A percentile compares a stretch with the other conserved stretches of the same genome.
phyloP scores from a whole-genome alignment of 2,329 filamentous ascomycete genomes.

The Fusarium anguioides region DNA sequence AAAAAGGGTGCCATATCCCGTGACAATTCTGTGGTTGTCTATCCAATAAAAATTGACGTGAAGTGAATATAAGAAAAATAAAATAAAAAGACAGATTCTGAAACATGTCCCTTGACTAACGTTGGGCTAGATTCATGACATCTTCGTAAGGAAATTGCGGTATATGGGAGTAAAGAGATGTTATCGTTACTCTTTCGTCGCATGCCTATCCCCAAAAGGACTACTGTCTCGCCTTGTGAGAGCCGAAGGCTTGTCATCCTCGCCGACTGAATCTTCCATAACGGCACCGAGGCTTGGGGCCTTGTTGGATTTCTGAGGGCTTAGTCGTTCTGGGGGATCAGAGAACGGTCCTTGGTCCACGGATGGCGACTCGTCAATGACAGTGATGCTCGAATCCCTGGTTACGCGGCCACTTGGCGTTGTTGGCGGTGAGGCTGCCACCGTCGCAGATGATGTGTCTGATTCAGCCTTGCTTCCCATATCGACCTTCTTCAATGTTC shows the following conservation, averaged over 20 bases:
- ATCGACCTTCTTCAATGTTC: slow-evolving; percentile 61
- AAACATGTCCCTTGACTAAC: slow-evolving; percentile 19
- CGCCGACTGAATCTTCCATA: slow-evolving; percentile 61
- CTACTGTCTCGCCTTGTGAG: slow-evolving; percentile 53
- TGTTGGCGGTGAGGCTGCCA: slow-evolving; percentile 35
- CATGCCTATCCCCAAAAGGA: slow-evolving; percentile 70
- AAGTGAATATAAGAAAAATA: slow-evolving; percentile 34
- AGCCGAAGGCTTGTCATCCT: slow-evolving; percentile 49
- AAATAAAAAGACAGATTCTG: slow-evolving; percentile 27
- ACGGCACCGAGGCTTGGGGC: slow-evolving; percentile 65
- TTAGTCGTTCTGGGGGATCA: slow-evolving; percentile 59
- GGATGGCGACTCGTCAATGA: slow-evolving; percentile 62
- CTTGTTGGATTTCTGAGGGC: slow-evolving; percentile 48
- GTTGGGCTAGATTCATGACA: slow-evolving; percentile 37
- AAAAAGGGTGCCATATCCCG: slow-evolving; percentile 42
- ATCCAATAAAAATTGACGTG: slow-evolving; percentile 44
- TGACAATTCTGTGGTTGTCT: slow-evolving; percentile 33
- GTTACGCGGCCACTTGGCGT: slow-evolving; percentile 39
- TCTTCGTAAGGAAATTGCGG: slow-evolving; percentile 26
- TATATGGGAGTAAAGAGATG: slow-evolving; percentile 20
- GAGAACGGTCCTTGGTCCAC: slow-evolving; percentile 69
- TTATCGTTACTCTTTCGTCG: slow-evolving; percentile 59
- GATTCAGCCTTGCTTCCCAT: slow-evolving; percentile 53
- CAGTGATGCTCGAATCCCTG: slow-evolving; percentile 59
- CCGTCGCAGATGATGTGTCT: slow-evolving; percentile 42